phyloP scores from a whole-genome alignment of 257 asterid species.

The Oldenlandia corymbosa region DNA sequence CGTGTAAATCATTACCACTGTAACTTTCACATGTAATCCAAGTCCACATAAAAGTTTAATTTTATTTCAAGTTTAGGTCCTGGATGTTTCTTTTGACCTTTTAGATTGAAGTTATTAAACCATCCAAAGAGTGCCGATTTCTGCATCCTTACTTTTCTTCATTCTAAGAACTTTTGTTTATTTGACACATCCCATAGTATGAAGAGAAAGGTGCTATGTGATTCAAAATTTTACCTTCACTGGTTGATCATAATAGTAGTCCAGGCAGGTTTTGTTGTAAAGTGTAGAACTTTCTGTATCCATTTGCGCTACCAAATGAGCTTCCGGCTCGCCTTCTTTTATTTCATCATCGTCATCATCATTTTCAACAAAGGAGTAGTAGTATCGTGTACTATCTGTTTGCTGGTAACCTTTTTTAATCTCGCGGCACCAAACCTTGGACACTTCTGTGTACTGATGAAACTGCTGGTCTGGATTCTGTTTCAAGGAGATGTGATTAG shows the following conservation, averaged over 20 bases:
- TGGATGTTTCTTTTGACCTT: too few relatives aligned
- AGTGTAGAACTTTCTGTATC: conserved; percentile 70
- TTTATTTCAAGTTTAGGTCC: too few relatives aligned
- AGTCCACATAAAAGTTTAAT: not conserved
- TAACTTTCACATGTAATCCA: not conserved
- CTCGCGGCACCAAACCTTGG: conserved; percentile 60
- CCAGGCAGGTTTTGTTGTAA: conserved; percentile 66
- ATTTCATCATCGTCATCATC: conserved; percentile 42
- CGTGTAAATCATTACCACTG: not conserved
- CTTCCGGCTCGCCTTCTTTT: conserved; percentile 30
- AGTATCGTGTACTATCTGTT: conserved; percentile 41
- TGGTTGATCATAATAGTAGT: conserved; percentile 54
- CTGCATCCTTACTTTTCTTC: too few relatives aligned
- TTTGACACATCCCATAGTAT: too few relatives aligned
- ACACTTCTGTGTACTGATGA: conserved; percentile 49
- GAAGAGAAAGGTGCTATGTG: too few relatives aligned
- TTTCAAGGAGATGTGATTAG: not conserved
- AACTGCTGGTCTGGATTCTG: conserved; percentile 61
- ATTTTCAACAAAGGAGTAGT: conserved; percentile 51
- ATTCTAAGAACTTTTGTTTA: too few relatives aligned
- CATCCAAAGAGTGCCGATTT: too few relatives aligned
- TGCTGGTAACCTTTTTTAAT: conserved; percentile 36
- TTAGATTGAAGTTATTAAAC: too few relatives aligned
- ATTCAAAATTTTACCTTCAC: conserved; percentile 36
- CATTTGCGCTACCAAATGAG: conserved; percentile 71